Percentiles rank a stretch among this genome's conserved stretches.
phyloP scores from a whole-genome alignment of 805 yeast species.

The Kodamaea neixiangensis region DNA sequence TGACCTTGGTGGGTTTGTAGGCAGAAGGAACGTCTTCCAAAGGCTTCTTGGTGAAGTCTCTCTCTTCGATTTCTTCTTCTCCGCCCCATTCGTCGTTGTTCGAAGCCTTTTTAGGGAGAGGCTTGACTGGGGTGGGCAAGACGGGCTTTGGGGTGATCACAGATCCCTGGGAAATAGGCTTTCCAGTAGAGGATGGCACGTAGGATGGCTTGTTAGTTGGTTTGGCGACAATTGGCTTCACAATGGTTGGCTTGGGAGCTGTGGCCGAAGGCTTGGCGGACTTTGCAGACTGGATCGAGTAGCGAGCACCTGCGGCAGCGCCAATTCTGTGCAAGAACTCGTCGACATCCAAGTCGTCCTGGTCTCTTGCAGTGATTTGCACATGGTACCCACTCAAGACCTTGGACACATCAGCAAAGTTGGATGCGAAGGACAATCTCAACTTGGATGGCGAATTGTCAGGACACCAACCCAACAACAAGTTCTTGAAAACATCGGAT shows the following conservation, averaged over 20 bases:
- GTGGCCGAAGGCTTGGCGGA: conserved; percentile 16
- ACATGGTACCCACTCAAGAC: conserved; percentile 85
- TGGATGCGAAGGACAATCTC: conserved; percentile 73
- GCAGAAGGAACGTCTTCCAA: conserved; percentile 58
- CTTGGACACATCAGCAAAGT: conserved; percentile 73
- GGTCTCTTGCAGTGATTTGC: conserved; percentile 94
- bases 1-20: conserved; percentile 66
- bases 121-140: conserved; percentile 5
- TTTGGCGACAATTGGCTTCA: conserved; percentile 30
- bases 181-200: conserved; percentile 41
- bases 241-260: conserved; percentile 12
- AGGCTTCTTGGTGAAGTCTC: conserved; percentile 54
- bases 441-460: conserved; percentile 86
- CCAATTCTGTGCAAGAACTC: conserved; percentile 76
- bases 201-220: conserved; percentile 34
- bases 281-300: conserved; percentile 56
- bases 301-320: conserved; percentile 95
- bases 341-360: conserved; percentile 80
- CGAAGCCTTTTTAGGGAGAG: conserved; percentile 29
- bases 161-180: conserved; percentile 27
- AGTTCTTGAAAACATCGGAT: conserved; percentile 82
- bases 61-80: conserved; percentile 56
- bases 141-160: conserved; percentile 13
- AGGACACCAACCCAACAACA: conserved; percentile 95
- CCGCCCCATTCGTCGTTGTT: conserved; percentile 74